phyloP scores from a whole-genome alignment of 2,329 filamentous ascomycete species.

The Cladosporium sp. region DNA sequence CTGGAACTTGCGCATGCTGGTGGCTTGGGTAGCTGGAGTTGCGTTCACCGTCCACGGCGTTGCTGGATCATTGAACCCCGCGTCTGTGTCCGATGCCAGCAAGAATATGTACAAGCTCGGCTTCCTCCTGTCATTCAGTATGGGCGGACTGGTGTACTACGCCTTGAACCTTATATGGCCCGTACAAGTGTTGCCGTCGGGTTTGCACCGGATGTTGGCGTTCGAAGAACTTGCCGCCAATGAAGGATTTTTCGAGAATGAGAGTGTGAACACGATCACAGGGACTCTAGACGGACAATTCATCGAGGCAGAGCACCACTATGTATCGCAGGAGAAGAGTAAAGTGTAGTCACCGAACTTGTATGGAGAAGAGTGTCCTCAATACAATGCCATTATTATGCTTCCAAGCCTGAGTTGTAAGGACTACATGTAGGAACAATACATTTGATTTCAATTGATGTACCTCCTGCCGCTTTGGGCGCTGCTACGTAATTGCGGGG shows the following conservation, averaged over 20 bases:
- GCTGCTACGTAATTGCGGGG: too few species aligned
- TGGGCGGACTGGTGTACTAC: slow-evolving; percentile 9
- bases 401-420: too few species aligned
- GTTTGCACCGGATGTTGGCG: not conserved
- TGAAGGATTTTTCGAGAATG: slow-evolving; percentile 4
- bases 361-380: too few species aligned
- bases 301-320: not conserved
- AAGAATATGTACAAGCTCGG: slow-evolving; percentile 7
- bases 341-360: too few species aligned
- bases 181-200: not conserved
- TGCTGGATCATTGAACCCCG: not conserved
- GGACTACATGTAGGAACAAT: too few species aligned
- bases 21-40: slow-evolving; percentile 20
- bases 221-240: slow-evolving; percentile 4
- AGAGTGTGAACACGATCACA: not conserved
- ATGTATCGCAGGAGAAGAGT: not conserved
- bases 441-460: too few species aligned
- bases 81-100: not conserved
- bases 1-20: slow-evolving; percentile 20
- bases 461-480: too few species aligned
- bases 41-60: slow-evolving; percentile 10
- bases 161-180: not conserved
- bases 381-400: too few species aligned
- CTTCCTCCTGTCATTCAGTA: slow-evolving; percentile 9
- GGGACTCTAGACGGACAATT: not conserved